These are phyloP conservation scores for Chamaecrista fasciculata DNA, from an alignment of 306 rosid species.

Conservation along the genomic window DNA sequence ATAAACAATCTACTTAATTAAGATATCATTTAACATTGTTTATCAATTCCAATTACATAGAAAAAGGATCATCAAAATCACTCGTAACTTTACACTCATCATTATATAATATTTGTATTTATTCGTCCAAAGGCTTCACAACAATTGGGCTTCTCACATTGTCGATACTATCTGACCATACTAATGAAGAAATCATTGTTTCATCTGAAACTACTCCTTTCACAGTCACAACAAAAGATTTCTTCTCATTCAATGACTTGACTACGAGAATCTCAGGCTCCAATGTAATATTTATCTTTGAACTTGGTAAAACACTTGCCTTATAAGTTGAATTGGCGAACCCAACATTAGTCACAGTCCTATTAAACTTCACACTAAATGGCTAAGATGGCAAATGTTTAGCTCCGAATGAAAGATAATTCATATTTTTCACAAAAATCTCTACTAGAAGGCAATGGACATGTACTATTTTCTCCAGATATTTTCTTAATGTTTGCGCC, in stretches of 20 bases:
- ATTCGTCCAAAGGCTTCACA: neutral
- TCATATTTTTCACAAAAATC: conserved; percentile 28
- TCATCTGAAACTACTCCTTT: neutral
- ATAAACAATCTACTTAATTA: too few species aligned
- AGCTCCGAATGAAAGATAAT: conserved; percentile 36
- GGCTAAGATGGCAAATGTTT: neutral
- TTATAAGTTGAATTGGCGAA: conserved; percentile 31
- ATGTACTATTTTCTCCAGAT: neutral
- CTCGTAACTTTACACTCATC: too few species aligned
- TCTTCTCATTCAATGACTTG: conserved; percentile 33
- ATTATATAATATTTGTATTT: too few species aligned
- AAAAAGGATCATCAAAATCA: too few species aligned
- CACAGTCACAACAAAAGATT: conserved; percentile 28
- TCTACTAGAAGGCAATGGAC: neutral
- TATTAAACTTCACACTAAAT: conserved; percentile 17
- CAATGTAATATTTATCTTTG: conserved; percentile 15
- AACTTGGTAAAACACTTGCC: conserved; percentile 2
- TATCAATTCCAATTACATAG: too few species aligned
- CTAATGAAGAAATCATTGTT: neutral
- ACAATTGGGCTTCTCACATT: conserved; percentile 39
- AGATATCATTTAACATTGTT: too few species aligned
- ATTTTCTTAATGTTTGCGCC: neutral
- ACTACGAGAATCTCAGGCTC: conserved; percentile 36
- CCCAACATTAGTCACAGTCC: conserved; percentile 44
- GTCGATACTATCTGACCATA: conserved; percentile 40